These are phyloP conservation scores for Talaromyces sp. DNA, from an alignment of 2,329 filamentous ascomycete species.

Conservation along the genomic window DNA sequence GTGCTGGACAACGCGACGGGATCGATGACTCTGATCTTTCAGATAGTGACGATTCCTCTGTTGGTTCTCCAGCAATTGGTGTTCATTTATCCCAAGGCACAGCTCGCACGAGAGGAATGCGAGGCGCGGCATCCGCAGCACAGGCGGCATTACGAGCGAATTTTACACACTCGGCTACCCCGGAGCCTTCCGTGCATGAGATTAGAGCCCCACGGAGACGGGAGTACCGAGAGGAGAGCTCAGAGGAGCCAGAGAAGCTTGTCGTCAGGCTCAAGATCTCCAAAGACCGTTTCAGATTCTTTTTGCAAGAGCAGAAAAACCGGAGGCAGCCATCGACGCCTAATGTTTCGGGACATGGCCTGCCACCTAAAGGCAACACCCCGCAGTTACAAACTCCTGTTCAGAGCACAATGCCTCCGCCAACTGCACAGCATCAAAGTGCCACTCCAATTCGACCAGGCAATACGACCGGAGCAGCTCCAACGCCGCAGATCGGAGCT, in stretches of 20 bases:
- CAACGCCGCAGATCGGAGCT: constrained; percentile 39
- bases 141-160: constrained; percentile 77
- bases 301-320: constrained; percentile 53
- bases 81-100: constrained; percentile 66
- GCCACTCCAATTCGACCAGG: constrained; percentile 22
- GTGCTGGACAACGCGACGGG: constrained; percentile 53
- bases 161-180: constrained; percentile 79
- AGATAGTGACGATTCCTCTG: constrained; percentile 81
- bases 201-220: constrained; percentile 61
- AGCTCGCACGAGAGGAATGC: constrained; percentile 79
- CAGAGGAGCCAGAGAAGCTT: constrained; percentile 65
- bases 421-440: constrained; percentile 24
- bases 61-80: constrained; percentile 78
- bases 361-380: constrained; percentile 41
- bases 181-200: constrained; percentile 69
- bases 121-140: constrained; percentile 80
- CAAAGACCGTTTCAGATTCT: constrained; percentile 66
- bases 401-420: constrained; percentile 49
- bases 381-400: constrained; percentile 49
- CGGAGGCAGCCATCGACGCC: constrained; percentile 30
- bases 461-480: constrained; percentile 19
- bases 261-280: constrained; percentile 72
- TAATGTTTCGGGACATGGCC: constrained; percentile 38
- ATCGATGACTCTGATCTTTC: constrained; percentile 82
- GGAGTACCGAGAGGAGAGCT: constrained; percentile 71